A percentile compares a stretch with the other conserved stretches of the same genome.
These are phyloP conservation scores for Porpolomopsis calyptriformis DNA, from an alignment of 768 basidiomycete species.

Conservation along the genomic window DNA sequence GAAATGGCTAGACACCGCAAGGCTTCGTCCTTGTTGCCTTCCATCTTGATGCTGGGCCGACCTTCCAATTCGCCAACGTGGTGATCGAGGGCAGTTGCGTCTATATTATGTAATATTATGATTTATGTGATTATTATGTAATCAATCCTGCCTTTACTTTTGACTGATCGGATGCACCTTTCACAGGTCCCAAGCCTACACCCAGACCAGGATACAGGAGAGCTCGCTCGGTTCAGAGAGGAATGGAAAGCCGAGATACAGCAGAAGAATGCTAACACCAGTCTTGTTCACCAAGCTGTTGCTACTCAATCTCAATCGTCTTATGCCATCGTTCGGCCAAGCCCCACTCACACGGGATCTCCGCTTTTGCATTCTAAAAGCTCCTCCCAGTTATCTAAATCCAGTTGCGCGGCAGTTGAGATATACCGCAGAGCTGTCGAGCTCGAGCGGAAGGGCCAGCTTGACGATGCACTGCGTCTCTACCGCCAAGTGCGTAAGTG, in stretches of 20 bases:
- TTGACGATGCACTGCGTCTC: conserved; percentile 64
- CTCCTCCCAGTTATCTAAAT: conserved; percentile 21
- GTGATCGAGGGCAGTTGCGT: too few relatives aligned
- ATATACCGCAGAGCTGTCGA: conserved; percentile 62
- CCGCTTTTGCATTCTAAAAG: conserved; percentile 6
- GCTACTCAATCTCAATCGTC: conserved; percentile 3
- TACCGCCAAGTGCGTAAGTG: conserved; percentile 52
- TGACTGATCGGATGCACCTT: conserved; percentile 1
- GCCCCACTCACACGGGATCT: conserved; percentile 6
- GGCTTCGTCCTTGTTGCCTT: conserved; percentile 88
- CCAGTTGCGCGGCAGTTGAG: conserved; percentile 52
- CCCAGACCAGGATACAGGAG: conserved; percentile 38
- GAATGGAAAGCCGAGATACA: conserved; percentile 64
- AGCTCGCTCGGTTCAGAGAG: conserved; percentile 60
- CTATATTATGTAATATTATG: too few relatives aligned
- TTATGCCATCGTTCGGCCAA: conserved; percentile 3
- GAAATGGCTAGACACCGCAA: conserved; percentile 73
- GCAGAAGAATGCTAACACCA: conserved; percentile 19
- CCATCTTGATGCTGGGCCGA: too few relatives aligned
- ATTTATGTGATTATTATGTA: too few relatives aligned
- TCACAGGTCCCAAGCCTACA: conserved; percentile 7
- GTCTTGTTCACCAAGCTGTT: conserved; percentile 2
- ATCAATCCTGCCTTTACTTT: too few relatives aligned
- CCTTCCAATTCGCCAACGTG: too few relatives aligned
- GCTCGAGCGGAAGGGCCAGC: conserved; percentile 60